These are phyloP conservation scores for Zopfia rhizophila DNA, from an alignment of 2,329 filamentous ascomycete species.

Conservation along the genomic window DNA sequence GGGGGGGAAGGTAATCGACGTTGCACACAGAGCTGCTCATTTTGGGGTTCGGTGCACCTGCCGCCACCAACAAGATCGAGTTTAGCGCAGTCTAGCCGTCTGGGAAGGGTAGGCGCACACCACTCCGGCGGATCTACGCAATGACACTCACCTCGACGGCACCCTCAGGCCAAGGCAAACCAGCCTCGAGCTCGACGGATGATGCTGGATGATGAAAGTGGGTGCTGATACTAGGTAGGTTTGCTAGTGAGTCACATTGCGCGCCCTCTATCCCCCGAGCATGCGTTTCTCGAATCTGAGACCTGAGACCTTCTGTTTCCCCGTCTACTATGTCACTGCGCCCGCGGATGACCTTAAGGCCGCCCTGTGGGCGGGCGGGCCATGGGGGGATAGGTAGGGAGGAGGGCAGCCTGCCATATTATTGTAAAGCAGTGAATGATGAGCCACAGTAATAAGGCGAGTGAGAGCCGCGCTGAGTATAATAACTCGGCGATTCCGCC, in stretches of 20 bases:
- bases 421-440: slow-evolving; percentile 19
- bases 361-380: slow-evolving; percentile 34
- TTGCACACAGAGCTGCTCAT: background rate
- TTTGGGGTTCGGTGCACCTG: background rate
- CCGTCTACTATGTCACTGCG: slow-evolving; percentile 17
- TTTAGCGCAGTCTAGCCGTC: slow-evolving; percentile 15
- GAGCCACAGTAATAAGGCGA: slow-evolving; percentile 22
- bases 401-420: slow-evolving; percentile 1
- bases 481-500: slow-evolving; percentile 21
- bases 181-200: too few relatives aligned
- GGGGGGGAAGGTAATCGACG: background rate
- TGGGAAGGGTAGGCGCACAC: too few relatives aligned
- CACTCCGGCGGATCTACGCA: too few relatives aligned
- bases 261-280: slow-evolving; percentile 19
- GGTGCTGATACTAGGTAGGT: too few relatives aligned
- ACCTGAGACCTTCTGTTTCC: slow-evolving; percentile 22
- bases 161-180: slow-evolving; percentile 9
- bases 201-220: too few relatives aligned
- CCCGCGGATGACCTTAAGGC: slow-evolving; percentile 43
- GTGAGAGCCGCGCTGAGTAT: slow-evolving; percentile 26
- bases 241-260: slow-evolving; percentile 43
- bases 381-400: slow-evolving; percentile 15
- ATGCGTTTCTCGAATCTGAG: slow-evolving; percentile 33
- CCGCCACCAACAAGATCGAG: background rate
- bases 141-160: too few relatives aligned